A percentile compares a stretch with the other conserved stretches of the same genome.
phyloP scores from a whole-genome alignment of 106 monocot species.

The Apostasia ramifera region DNA sequence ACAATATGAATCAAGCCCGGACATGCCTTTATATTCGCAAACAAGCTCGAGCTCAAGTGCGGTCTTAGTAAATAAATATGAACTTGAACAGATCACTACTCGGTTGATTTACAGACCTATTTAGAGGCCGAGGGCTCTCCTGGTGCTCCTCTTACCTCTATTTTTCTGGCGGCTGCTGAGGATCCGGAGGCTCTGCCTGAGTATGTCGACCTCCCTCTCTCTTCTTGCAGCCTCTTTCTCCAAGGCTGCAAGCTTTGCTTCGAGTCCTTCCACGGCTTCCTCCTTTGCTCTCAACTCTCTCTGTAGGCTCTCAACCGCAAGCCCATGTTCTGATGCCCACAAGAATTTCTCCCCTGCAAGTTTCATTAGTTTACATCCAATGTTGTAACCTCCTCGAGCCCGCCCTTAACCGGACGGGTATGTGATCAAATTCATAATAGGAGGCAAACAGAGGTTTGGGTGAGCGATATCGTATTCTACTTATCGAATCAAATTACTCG shows the following conservation, averaged over 20 bases:
- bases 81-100: too few species aligned
- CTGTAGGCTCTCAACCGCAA: constrained; percentile 23
- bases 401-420: background rate
- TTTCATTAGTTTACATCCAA: too few species aligned
- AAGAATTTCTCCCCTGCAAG: constrained; percentile 28
- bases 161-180: constrained; percentile 35
- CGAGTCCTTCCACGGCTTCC: constrained; percentile 25
- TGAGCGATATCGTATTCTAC: too few species aligned
- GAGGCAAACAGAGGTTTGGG: too few species aligned
- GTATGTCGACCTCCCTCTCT: constrained; percentile 72
- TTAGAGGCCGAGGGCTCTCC: background rate
- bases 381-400: too few species aligned
- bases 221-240: constrained; percentile 38
- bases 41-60: too few species aligned
- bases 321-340: constrained; percentile 20
- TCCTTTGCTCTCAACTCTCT: constrained; percentile 52
- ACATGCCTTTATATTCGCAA: too few species aligned
- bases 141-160: background rate
- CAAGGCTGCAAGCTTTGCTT: constrained; percentile 20
- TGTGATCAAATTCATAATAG: background rate
- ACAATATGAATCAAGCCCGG: too few species aligned
- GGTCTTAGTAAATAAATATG: too few species aligned
- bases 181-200: constrained; percentile 73
- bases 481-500: background rate
- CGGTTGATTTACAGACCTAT: too few species aligned